Evolutionary conservation across 805 yeast species (phyloP).

Genomic region (Suhomyces prunicola): DNA sequence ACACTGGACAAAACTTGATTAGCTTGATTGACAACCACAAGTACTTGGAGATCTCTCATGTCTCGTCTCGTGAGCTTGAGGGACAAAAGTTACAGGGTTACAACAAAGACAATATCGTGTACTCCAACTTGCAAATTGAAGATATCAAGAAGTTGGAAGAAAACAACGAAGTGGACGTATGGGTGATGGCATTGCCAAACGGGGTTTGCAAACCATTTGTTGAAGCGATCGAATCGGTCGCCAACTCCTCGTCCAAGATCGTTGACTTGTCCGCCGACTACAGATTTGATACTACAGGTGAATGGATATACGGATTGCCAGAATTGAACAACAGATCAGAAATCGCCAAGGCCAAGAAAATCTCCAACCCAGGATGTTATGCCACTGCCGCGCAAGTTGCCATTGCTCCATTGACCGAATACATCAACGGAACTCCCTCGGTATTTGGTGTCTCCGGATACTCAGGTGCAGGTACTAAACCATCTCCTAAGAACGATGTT

Average conservation of each 20-base stretch:
- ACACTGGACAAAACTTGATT: conserved; percentile 91
- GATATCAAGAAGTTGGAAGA: conserved; percentile 80
- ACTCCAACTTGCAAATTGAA: conserved; percentile 83
- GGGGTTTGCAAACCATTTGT: conserved; percentile 93
- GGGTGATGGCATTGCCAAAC: conserved; percentile 99
- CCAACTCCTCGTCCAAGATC: conserved; percentile 69
- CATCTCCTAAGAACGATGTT: conserved; percentile 91
- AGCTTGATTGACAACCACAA: conserved; percentile 86
- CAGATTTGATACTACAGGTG: conserved; percentile 83
- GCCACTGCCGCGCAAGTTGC: conserved; percentile 96
- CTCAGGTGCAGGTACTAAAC: conserved; percentile 99
- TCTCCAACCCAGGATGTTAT: conserved; percentile 97
- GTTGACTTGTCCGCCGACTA: conserved; percentile 94
- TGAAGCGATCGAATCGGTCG: conserved; percentile 68
- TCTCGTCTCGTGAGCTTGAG: conserved; percentile 89
- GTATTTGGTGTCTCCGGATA: conserved; percentile 96
- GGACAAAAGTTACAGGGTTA: conserved; percentile 89
- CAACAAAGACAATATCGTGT: conserved; percentile 72
- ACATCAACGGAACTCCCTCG: conserved; percentile 69
- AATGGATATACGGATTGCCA: conserved; percentile 95
- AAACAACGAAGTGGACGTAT: conserved; percentile 77
- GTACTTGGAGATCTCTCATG: conserved; percentile 81
- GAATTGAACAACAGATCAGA: conserved; percentile 71
- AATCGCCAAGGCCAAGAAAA: conserved; percentile 70
- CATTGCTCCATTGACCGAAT: conserved; percentile 77